These are phyloP conservation scores for Laguncularia racemosa DNA, from an alignment of 345 rosid species.

Conservation along the genomic window DNA sequence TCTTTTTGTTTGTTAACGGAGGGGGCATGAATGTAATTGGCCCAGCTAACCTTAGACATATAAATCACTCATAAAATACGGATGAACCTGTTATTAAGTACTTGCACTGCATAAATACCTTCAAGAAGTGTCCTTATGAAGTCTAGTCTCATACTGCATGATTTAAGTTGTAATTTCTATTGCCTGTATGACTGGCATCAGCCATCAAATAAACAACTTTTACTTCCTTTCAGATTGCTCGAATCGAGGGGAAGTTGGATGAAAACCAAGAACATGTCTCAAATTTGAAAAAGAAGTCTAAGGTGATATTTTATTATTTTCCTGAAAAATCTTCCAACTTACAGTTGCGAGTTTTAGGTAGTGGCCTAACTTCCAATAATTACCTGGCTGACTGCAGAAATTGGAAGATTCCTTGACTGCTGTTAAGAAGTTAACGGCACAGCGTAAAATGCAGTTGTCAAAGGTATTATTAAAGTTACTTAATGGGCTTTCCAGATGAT, in stretches of 20 bases:
- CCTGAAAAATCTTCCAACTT: too few relatives aligned
- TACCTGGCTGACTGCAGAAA: slow-evolving; percentile 33
- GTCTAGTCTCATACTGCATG: too few relatives aligned
- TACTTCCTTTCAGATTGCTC: slow-evolving; percentile 35
- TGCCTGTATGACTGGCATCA: too few relatives aligned
- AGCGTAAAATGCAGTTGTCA: slow-evolving; percentile 47
- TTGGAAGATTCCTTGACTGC: slow-evolving; percentile 58
- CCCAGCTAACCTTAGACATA: too few relatives aligned
- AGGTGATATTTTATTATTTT: slow-evolving; percentile 26
- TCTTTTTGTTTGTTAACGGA: not conserved
- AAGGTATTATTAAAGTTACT: slow-evolving; percentile 35
- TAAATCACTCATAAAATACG: too few relatives aligned
- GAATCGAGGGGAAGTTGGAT: slow-evolving; percentile 39
- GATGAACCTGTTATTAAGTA: too few relatives aligned
- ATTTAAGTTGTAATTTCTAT: not conserved
- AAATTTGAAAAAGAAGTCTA: slow-evolving; percentile 54
- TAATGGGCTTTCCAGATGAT: not conserved
- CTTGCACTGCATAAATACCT: too few relatives aligned
- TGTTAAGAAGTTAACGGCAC: slow-evolving; percentile 59
- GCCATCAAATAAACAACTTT: slow-evolving; percentile 1
- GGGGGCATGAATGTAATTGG: not conserved
- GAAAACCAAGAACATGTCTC: slow-evolving; percentile 38
- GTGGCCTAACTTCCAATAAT: too few relatives aligned
- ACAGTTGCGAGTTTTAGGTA: too few relatives aligned
- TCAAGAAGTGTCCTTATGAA: too few relatives aligned